Base-by-base conservation (phyloP, 306 rosid species). In the Astragalus glycyphyllos region DNA sequence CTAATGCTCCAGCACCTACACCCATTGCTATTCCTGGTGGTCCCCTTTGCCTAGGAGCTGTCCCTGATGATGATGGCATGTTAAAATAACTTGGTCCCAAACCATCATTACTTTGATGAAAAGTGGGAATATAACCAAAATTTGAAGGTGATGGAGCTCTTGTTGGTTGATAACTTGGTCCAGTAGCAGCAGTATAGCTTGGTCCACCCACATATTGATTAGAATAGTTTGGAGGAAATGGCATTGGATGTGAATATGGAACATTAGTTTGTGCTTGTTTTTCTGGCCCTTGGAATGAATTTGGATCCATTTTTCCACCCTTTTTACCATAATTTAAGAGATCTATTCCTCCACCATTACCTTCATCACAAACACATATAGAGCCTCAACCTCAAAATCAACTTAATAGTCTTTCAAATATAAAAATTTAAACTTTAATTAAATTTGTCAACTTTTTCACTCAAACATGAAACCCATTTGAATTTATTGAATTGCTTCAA, bases 1-100 rank as follows among this genome's bases (percentile, higher is more conserved):
- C 96, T 62, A 91, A 82, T 44, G 96, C 94, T 69, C 92, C 97
- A 20, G 83, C 83, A 59, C 83, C 79, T 11, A 79, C 76, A 7
- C 83, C 83, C 79, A 87, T 64, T 70, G 84, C 92, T 68, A 89
- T 77, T 38, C 86, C 96, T 62, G 89, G 70, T 26, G 81, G 83
- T 15, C 79, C 89, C 53, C 80, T 83, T 38, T 37, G 86, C 62
- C 77, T 74, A 58, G 83, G 77, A 0, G 74, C 85, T 60, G 84
- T 74, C 61, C 80, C 80, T 56, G 84, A 77, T 13, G 83, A 67
- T 51, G 79, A 79, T 59, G 83, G 62, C 79, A 79, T 79, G 4
- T 79, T 79, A 8, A 79, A 59, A 49, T 79, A 79, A 53, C 76
- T 79, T 56, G 97, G 59, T 14, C 72, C 84, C 79, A 74, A 38